Evolutionary conservation across 2,329 filamentous ascomycete species (phyloP).

Genomic region (Penicillium sclerotigenum): DNA sequence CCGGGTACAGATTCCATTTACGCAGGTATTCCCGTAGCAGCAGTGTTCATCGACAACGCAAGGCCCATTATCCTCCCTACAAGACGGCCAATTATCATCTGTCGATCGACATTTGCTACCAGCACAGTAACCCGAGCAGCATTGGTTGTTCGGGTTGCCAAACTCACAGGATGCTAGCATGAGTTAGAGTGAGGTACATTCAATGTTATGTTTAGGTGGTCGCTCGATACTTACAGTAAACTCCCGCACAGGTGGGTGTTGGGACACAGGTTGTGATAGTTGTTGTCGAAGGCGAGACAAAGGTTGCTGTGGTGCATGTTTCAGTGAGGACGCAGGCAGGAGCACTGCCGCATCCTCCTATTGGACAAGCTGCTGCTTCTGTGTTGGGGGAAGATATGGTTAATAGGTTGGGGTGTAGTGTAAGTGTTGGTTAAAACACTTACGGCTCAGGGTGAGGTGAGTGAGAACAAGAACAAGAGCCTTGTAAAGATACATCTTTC

Average conservation of each 20-base stretch:
- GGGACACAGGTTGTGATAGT: conserved; percentile 26
- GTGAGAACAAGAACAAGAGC: neutral
- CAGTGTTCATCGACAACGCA: conserved; percentile 28
- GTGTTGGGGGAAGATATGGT: neutral
- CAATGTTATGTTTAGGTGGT: neutral
- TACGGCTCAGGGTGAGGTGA: conserved; percentile 9
- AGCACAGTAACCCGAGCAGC: conserved; percentile 32
- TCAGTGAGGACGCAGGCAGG: conserved; percentile 23
- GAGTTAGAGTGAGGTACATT: neutral
- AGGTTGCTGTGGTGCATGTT: conserved; percentile 24
- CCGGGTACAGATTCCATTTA: conserved; percentile 23
- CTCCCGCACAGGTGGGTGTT: conserved; percentile 23
- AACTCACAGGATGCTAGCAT: conserved; percentile 17
- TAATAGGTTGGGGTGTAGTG: neutral
- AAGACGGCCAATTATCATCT: conserved; percentile 27
- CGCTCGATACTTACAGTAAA: conserved; percentile 21
- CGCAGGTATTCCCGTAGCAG: conserved; percentile 30
- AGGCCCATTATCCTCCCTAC: conserved; percentile 26
- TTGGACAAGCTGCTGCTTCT: conserved; percentile 3
- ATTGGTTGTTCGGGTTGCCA: conserved; percentile 17
- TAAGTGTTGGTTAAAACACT: neutral
- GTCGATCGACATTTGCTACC: conserved; percentile 30
- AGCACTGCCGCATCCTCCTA: conserved; percentile 13
- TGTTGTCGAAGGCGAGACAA: conserved; percentile 16
- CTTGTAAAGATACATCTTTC: neutral